Conservation (phyloP, 331 rosid genomes). For the Malus hybrid region DNA sequence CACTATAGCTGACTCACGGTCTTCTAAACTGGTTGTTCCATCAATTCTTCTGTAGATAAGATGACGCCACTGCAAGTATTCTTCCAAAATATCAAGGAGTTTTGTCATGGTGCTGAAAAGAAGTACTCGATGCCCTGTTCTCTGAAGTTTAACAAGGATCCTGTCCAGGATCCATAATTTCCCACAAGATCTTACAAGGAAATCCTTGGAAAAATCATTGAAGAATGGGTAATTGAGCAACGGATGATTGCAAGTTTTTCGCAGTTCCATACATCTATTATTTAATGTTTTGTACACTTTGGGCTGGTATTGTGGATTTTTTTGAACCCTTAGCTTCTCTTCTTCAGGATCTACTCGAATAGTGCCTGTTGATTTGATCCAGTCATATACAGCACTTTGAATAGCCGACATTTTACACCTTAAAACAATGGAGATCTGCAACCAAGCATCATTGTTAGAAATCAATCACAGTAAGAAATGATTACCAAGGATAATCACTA, state of each 20-base stretch:
- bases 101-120: slow-evolving; percentile 99
- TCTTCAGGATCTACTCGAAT: slow-evolving; percentile 99
- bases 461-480: slow-evolving; percentile 11
- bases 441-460: slow-evolving; percentile 25
- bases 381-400: slow-evolving; percentile 91
- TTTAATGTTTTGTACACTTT: slow-evolving; percentile 86
- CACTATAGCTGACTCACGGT: slow-evolving; percentile 94
- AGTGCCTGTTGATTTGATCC: slow-evolving; percentile 97
- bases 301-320: slow-evolving; percentile 62
- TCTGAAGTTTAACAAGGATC: slow-evolving; percentile 88
- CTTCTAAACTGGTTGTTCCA: slow-evolving; percentile 99
- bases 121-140: slow-evolving; percentile 92
- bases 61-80: slow-evolving; percentile 95
- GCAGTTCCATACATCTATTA: slow-evolving; percentile 97
- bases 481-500: slow-evolving; percentile 12
- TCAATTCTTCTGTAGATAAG: slow-evolving; percentile 94
- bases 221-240: slow-evolving; percentile 92
- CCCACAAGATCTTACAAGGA: slow-evolving; percentile 89
- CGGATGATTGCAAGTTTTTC: slow-evolving; percentile 98
- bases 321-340: slow-evolving; percentile 67
- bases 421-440: slow-evolving; percentile 81
- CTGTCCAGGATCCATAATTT: slow-evolving; percentile 97
- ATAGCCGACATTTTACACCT: slow-evolving; percentile 90
- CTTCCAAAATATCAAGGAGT: slow-evolving; percentile 96
- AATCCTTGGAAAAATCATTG: slow-evolving; percentile 80